phyloP scores from a whole-genome alignment of 805 yeast species.

The Cyberlindnera samutprakarnensis region DNA sequence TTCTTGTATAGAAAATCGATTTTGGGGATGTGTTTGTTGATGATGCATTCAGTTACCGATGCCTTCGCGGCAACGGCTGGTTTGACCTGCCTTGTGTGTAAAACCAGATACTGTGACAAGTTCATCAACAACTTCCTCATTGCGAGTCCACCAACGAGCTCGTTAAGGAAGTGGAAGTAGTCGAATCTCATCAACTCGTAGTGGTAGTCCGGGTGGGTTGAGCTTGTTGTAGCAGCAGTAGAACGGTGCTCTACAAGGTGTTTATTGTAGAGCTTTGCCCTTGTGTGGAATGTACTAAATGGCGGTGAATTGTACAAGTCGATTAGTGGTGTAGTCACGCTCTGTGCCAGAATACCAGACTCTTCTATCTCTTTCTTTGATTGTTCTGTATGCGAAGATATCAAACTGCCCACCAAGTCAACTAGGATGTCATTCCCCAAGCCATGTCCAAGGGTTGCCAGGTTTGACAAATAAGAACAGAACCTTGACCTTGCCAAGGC shows the following conservation, averaged over 20 bases:
- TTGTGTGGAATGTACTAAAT: conserved; percentile 8
- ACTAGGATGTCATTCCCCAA: conserved; percentile 8
- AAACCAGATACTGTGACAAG: conserved; percentile 7
- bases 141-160: conserved; percentile 18
- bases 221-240: too few species aligned
- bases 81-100: too few species aligned
- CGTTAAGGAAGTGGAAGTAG: conserved; percentile 34
- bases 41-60: conserved; percentile 1
- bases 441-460: conserved; percentile 5
- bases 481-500: conserved; percentile 16
- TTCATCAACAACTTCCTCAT: conserved; percentile 12
- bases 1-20: conserved; percentile 9
- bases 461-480: conserved; percentile 10
- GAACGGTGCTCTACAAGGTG: too few species aligned
- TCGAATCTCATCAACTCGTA: conserved; percentile 40
- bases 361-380: conserved; percentile 16
- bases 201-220: too few species aligned
- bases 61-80: background rate
- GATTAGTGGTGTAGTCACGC: conserved; percentile 13
- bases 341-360: conserved; percentile 10
- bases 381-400: conserved; percentile 11
- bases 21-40: conserved; percentile 9
- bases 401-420: conserved; percentile 11
- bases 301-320: conserved; percentile 12
- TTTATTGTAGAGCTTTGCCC: conserved; percentile 7